These are phyloP conservation scores for Aspergillus tamarii DNA, from an alignment of 2,329 filamentous ascomycete species.

Conservation along the genomic window DNA sequence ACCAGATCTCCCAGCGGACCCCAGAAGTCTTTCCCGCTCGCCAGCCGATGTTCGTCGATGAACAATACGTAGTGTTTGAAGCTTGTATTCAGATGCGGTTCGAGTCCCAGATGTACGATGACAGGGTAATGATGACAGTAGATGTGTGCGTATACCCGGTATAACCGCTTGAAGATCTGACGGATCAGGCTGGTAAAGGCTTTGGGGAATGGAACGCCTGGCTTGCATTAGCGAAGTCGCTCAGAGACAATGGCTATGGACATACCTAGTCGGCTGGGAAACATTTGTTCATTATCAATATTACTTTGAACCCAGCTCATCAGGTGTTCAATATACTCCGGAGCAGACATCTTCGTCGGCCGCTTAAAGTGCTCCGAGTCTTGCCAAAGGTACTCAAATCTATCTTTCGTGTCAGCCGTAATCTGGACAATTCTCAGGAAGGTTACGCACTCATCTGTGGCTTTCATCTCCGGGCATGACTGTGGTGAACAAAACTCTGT, in stretches of 20 bases:
- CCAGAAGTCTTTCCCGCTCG: constrained; percentile 96
- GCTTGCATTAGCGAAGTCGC: not conserved
- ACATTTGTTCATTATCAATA: constrained; percentile 92
- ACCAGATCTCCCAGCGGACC: constrained; percentile 93
- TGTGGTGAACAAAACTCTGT: constrained; percentile 98
- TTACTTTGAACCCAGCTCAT: constrained; percentile 96
- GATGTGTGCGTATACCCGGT: constrained; percentile 97
- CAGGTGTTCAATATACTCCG: constrained; percentile 95
- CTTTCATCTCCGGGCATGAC: constrained; percentile 98
- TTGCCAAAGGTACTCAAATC: constrained; percentile 99
- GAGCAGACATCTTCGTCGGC: constrained; percentile 96
- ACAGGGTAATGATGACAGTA: constrained; percentile 99
- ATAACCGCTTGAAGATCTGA: constrained; percentile 98
- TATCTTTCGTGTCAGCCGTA: constrained; percentile 37
- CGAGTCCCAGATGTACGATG: constrained; percentile 88
- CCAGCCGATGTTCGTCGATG: constrained; percentile 92
- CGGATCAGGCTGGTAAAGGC: constrained; percentile 85
- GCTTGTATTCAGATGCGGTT: constrained; percentile 96
- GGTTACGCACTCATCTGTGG: constrained; percentile 82
- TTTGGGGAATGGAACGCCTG: constrained; percentile 91
- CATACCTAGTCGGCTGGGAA: constrained; percentile 87
- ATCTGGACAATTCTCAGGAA: constrained; percentile 13
- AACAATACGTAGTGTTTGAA: constrained; percentile 99
- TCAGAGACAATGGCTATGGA: not conserved
- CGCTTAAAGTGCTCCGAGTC: constrained; percentile 91